Percentiles rank a stretch among this genome's conserved stretches.
Evolutionary conservation across 1,139 yeast genomes (phyloP).

Genomic region (Suhomyces bribrorum): DNA sequence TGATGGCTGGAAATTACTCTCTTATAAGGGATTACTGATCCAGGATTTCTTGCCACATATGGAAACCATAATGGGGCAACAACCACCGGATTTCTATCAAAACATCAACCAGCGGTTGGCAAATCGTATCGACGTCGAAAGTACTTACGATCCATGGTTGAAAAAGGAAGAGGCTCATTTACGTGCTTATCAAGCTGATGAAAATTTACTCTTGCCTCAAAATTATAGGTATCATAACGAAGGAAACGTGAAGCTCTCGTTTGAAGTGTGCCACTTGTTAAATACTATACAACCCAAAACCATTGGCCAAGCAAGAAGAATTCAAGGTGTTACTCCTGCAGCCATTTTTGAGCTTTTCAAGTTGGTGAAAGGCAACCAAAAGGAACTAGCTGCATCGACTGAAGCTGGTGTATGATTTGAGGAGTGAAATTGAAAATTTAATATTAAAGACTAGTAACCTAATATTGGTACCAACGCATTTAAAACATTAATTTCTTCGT

Average conservation of each 20-base stretch:
- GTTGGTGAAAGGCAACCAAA: constrained; percentile 37
- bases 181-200: constrained; percentile 82
- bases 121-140: constrained; percentile 71
- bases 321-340: constrained; percentile 93
- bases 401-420: background rate
- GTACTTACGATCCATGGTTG: constrained; percentile 81
- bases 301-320: constrained; percentile 90
- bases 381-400: constrained; percentile 15
- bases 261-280: constrained; percentile 71
- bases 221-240: constrained; percentile 62
- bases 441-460: no score
- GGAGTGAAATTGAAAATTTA: no score
- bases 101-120: constrained; percentile 53
- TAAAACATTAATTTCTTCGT: no score
- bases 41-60: constrained; percentile 36
- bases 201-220: constrained; percentile 63
- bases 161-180: constrained; percentile 70
- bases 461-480: no score
- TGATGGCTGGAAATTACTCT: constrained; percentile 48
- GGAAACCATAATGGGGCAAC: constrained; percentile 20
- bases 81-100: constrained; percentile 19
- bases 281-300: constrained; percentile 83
- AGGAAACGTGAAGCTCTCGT: constrained; percentile 55
- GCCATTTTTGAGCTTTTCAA: constrained; percentile 68
- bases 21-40: constrained; percentile 39